Evolutionary conservation across 2,329 filamentous ascomycete genomes (phyloP).

Genomic region (Aspergillus novoparasiticus): DNA sequence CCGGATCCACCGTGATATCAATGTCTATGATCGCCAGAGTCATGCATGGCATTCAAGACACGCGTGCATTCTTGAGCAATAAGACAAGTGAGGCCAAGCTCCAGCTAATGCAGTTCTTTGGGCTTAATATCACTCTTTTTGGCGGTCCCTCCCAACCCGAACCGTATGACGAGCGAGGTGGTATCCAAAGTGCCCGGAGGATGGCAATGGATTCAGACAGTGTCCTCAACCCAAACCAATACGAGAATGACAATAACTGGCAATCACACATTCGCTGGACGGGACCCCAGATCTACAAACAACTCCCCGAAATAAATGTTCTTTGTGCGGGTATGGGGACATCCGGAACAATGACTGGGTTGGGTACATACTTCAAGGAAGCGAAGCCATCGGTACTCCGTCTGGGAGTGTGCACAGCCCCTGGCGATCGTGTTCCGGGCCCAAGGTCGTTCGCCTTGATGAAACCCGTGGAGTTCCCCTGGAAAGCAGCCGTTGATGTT

Average conservation of each 20-base stretch:
- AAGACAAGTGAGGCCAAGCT: slow-evolving; percentile 59
- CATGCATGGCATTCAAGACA: slow-evolving; percentile 55
- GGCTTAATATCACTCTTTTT: slow-evolving; percentile 59
- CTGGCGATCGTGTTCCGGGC: slow-evolving; percentile 61
- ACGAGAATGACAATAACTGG: slow-evolving; percentile 53
- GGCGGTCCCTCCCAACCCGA: slow-evolving; percentile 63
- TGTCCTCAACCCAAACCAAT: slow-evolving; percentile 59
- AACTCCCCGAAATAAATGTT: slow-evolving; percentile 59
- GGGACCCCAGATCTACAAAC: slow-evolving; percentile 59
- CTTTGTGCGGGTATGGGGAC: slow-evolving; percentile 62
- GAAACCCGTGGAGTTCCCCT: slow-evolving; percentile 58
- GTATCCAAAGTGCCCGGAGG: slow-evolving; percentile 52
- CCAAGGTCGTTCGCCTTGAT: slow-evolving; percentile 57
- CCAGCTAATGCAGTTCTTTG: slow-evolving; percentile 62
- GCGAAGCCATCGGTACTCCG: slow-evolving; percentile 45
- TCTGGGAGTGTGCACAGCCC: slow-evolving; percentile 57
- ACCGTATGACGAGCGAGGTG: slow-evolving; percentile 55
- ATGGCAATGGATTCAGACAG: slow-evolving; percentile 47
- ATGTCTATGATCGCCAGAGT: slow-evolving; percentile 59
- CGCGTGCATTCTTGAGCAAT: slow-evolving; percentile 60
- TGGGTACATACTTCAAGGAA: slow-evolving; percentile 54
- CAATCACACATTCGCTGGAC: slow-evolving; percentile 60
- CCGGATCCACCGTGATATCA: slow-evolving; percentile 64
- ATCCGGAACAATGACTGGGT: slow-evolving; percentile 54
- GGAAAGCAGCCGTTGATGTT: slow-evolving; percentile 57